Evolutionary conservation across 208 protist genomes (phyloP), one percentile per base, ranked within the genome.

Genomic region (Crithidia mellificae): DNA sequence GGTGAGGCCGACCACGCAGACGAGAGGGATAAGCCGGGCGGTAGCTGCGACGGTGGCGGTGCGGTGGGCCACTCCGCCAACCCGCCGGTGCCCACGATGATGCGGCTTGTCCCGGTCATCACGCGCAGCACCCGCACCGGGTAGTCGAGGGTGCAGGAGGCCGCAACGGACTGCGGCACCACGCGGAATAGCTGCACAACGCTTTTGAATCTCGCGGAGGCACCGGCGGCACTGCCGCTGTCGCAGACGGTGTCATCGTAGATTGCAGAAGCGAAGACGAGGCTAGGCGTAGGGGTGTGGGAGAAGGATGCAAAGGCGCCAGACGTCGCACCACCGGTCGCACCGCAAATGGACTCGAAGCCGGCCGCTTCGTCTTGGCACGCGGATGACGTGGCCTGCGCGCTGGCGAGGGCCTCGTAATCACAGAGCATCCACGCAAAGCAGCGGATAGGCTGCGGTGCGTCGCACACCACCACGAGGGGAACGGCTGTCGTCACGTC

Each of bases 361-460:
- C n/a, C 25, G 4, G 44, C 27, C 20, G 1, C 29, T 2, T 3
- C 7, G 29, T 64, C 44, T 4, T 39, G 20, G 11, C 38, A 7
- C 44, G 44, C 36, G 0, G 11, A 12, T 5, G 15, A 17, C 15
- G 7, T 6, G 2, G 24, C 22, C 11, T 6, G 17, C 22, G 24
- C 24, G 20, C 46, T 32, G 36, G 20, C n/a, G 27, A 69, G 36
- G 0, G 53, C 49, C 14, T 75, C 70, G 38, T 75, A 75, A 30
- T 75, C 70, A 30, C 70, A 75, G 19, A 41, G 36, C 70, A 75
- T 75, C 70, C 70, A 75, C 27, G 70, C 53, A 65, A 75, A 75
- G 55, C 63, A 69, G 5, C 62, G 70, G 6, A 75, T 14, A 4
- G 70, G 70, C 36, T 75, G 62, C 20, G 38, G 30, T 7, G 62